Conservation (phyloP, 441 rosid species). For the Syzygium syzygioides region DNA sequence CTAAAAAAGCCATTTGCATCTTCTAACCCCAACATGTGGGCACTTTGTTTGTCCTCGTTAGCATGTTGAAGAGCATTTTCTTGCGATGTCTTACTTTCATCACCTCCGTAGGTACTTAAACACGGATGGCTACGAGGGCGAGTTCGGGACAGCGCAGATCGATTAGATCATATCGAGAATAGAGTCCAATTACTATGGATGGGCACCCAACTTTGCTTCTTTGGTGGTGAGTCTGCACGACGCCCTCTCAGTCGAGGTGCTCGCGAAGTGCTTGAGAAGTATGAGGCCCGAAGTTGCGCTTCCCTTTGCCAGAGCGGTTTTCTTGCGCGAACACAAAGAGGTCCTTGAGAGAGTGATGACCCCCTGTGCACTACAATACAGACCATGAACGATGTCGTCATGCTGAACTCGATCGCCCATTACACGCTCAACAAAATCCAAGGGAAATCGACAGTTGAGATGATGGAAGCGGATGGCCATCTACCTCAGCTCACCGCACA, state of each 20-base stretch:
- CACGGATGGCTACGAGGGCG: conserved; percentile 57
- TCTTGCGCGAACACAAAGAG: conserved; percentile 54
- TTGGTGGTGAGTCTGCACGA: conserved; percentile 36
- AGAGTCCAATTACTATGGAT: conserved; percentile 42
- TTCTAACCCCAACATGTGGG: too few species aligned
- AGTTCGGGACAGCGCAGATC: conserved; percentile 36
- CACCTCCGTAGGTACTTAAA: conserved; percentile 41
- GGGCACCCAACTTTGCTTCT: conserved; percentile 44
- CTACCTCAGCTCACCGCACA: conserved; percentile 7
- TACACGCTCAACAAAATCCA: conserved; percentile 57
- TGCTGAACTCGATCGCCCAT: conserved; percentile 55
- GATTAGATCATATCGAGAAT: conserved; percentile 36
- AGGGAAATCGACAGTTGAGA: conserved; percentile 46
- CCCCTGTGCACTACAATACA: conserved; percentile 65
- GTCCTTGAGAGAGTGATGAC: conserved; percentile 36
- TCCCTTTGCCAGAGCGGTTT: conserved; percentile 57
- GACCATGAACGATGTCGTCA: conserved; percentile 36
- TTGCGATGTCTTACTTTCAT: background rate
- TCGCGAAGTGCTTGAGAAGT: conserved; percentile 23
- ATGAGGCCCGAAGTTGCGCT: conserved; percentile 63
- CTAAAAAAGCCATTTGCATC: background rate
- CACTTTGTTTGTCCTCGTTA: background rate
- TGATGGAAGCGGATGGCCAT: conserved; percentile 18
- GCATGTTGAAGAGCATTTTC: background rate
- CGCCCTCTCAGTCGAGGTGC: conserved; percentile 25